These are phyloP conservation scores for Tremellales sp. DNA, from an alignment of 1,284 basidiomycete species.

Conservation along the genomic window DNA sequence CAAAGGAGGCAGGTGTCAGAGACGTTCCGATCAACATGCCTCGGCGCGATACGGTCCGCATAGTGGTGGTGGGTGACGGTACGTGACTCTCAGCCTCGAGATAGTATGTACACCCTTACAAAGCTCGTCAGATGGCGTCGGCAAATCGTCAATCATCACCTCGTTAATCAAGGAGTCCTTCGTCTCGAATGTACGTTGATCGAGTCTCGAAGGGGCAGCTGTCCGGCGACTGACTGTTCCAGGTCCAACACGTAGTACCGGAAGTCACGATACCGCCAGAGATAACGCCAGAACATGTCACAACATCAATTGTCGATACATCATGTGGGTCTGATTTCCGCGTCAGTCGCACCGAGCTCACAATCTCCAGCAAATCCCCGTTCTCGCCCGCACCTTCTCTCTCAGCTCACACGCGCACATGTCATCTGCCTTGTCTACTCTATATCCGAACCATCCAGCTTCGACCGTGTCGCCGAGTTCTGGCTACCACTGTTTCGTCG, in stretches of 20 bases:
- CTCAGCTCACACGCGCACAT: conserved; percentile 92
- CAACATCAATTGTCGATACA: conserved; percentile 92
- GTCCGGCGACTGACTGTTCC: conserved; percentile 3
- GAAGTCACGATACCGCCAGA: conserved; percentile 95
- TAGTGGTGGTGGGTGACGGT: conserved; percentile 92
- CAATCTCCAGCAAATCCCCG: conserved; percentile 23
- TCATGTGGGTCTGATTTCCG: conserved; percentile 60
- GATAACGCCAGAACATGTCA: conserved; percentile 91
- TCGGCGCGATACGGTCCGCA: conserved; percentile 55
- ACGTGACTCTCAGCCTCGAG: conserved; percentile 32
- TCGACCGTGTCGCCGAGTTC: conserved; percentile 95
- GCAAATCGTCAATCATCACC: conserved; percentile 91
- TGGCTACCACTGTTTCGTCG: conserved; percentile 98
- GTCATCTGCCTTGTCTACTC: conserved; percentile 97
- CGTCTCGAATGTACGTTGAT: conserved; percentile 68
- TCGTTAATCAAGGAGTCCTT: conserved; percentile 93
- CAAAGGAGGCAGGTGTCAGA: no score
- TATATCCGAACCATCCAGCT: conserved; percentile 90
- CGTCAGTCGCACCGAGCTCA: not conserved
- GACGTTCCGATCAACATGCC: no score
- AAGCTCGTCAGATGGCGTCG: conserved; percentile 68
- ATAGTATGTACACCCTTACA: not conserved
- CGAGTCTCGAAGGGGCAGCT: not conserved
- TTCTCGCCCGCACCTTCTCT: conserved; percentile 76
- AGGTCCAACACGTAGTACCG: conserved; percentile 87